Conservation (phyloP, 2,329 filamentous ascomycete species). For the Alternaria brassicicola region DNA sequence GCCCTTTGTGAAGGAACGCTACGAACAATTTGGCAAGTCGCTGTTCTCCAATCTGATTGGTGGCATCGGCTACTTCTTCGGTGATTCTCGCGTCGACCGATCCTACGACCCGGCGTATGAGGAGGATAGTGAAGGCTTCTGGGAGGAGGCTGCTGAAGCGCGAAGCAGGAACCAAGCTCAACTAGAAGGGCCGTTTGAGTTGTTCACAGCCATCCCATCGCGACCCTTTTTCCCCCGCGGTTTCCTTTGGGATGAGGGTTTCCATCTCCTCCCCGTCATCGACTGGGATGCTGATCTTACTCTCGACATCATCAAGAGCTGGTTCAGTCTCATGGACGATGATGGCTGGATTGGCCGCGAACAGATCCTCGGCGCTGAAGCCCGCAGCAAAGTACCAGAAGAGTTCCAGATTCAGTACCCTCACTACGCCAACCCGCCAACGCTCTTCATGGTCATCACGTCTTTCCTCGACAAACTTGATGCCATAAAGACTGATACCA, state of each 20-base stretch:
- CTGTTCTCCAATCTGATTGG: constrained; percentile 95
- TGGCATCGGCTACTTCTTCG: constrained; percentile 94
- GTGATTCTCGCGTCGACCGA: constrained; percentile 84
- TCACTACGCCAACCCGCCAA: constrained; percentile 96
- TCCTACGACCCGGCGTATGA: constrained; percentile 93
- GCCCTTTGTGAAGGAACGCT: constrained; percentile 76
- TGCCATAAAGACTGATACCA: constrained; percentile 45
- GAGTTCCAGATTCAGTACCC: constrained; percentile 97
- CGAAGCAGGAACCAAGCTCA: constrained; percentile 70
- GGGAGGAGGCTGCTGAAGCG: constrained; percentile 87
- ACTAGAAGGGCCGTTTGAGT: constrained; percentile 80
- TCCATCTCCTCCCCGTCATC: constrained; percentile 86
- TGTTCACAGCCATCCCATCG: constrained; percentile 91
- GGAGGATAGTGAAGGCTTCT: constrained; percentile 93
- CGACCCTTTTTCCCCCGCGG: constrained; percentile 95
- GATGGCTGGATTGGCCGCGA: constrained; percentile 98
- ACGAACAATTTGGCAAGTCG: constrained; percentile 79
- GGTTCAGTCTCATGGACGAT: constrained; percentile 95
- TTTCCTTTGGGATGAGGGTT: constrained; percentile 98
- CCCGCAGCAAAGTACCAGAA: constrained; percentile 87
- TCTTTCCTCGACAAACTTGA: constrained; percentile 80
- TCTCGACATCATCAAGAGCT: constrained; percentile 86
- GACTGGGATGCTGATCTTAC: constrained; percentile 92
- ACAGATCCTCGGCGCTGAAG: constrained; percentile 90
- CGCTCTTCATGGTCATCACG: constrained; percentile 87